Conservation (phyloP, 2,329 filamentous ascomycete species). For the Eurotiales sp. region DNA sequence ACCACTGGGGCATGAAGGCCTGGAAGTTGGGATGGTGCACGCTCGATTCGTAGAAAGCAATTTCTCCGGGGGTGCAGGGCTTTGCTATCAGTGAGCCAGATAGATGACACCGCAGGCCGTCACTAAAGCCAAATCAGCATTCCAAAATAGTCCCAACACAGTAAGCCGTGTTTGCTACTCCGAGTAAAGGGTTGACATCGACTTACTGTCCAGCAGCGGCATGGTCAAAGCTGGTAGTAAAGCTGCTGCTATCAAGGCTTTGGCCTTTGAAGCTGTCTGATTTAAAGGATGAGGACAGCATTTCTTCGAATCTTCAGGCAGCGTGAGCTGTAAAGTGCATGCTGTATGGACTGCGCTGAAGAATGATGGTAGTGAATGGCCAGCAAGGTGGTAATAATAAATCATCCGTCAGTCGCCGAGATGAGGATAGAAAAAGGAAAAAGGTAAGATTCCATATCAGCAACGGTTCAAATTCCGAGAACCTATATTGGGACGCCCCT, state of each 20-base stretch:
- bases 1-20: constrained; percentile 76
- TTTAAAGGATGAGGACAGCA: constrained; percentile 27
- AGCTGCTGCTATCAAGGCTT: constrained; percentile 35
- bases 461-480: constrained; percentile 1
- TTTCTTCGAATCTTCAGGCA: neutral
- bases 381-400: neutral
- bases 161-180: neutral
- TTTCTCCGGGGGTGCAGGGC: constrained; percentile 80
- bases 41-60: constrained; percentile 80
- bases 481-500: neutral
- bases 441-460: constrained; percentile 13
- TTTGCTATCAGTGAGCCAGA: constrained; percentile 89
- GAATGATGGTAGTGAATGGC: neutral
- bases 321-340: constrained; percentile 2
- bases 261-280: constrained; percentile 30
- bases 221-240: constrained; percentile 42
- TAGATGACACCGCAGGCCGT: constrained; percentile 81
- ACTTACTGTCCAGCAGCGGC: constrained; percentile 50
- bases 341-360: constrained; percentile 5
- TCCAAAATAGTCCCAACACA: neutral
- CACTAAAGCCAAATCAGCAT: constrained; percentile 50
- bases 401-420: constrained; percentile 1
- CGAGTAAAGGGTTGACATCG: neutral
- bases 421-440: neutral
- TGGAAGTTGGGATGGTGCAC: constrained; percentile 68